Base-by-base conservation (phyloP, 148 eudicot species). In the Rhododendron griersonianum region DNA sequence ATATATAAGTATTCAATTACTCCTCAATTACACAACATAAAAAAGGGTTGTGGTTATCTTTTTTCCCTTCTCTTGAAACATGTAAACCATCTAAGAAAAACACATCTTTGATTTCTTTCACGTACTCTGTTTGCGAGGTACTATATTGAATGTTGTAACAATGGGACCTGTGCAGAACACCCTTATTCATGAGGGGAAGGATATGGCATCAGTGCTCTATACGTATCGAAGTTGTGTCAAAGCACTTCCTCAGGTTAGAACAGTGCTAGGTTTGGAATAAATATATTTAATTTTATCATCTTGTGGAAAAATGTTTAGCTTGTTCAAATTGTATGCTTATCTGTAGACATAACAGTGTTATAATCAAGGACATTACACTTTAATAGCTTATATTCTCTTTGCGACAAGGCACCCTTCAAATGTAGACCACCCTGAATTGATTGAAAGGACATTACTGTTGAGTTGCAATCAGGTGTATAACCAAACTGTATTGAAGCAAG, bases 151-250 rank as follows among this genome's bases (percentile, higher is more conserved):
- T 83, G 37, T 89, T 73, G 41, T 86, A 10, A 82, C 73, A 55
- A 44, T 85, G 53, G 51, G 21, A 80, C 84, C 53, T 82, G 63
- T 88, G 89, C 96, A 97, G 99, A 95, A 93, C 86, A 83, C 88
- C 39, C 98, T 97, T 78, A 93, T 92, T 78, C 96, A 93, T 77
- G 98, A 95, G 91, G 99, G 96, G 78, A 97, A 94, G 89, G 98
- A 97, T 86, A 95, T 95, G 98, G 89, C 95, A 83, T 94, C 98
- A 55, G 95, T 97, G 85, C 95, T 97, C 63, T 97, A 95, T 89
- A 94, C 98, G 67, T 95, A 97, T 88, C 92, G 99, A 55, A 97
- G 99, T 84, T 97, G 99, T 87, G 96, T 95, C 65, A 97, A 97
- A 90, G 99, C 99, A 13, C 99, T 97, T 89, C 99, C 99, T 83